A percentile compares a stretch with the other conserved stretches of the same genome.
These are phyloP conservation scores for Agrocybe praecox DNA, from an alignment of 768 basidiomycete species.

Conservation along the genomic window DNA sequence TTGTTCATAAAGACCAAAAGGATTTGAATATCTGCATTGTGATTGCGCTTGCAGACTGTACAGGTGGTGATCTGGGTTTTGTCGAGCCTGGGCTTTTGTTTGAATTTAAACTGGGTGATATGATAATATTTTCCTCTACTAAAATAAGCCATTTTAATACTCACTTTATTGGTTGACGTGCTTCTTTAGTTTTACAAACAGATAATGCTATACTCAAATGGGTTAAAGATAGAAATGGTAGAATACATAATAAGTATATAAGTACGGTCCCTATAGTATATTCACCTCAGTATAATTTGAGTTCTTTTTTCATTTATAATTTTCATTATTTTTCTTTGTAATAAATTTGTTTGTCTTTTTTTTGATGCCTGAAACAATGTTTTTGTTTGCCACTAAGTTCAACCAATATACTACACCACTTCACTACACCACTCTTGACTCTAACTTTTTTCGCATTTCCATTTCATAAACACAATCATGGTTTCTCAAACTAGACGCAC, in stretches of 20 bases:
- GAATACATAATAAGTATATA: background rate
- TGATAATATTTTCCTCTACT: background rate
- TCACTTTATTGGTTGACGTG: background rate
- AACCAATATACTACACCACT: too few relatives aligned
- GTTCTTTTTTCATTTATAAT: too few relatives aligned
- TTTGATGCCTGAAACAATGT: too few relatives aligned
- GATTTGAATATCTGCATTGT: background rate
- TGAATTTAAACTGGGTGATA: background rate
- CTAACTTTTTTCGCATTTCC: too few relatives aligned
- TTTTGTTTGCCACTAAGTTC: too few relatives aligned
- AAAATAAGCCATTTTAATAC: constrained; percentile 1
- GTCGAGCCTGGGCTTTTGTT: background rate
- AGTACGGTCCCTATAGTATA: too few relatives aligned
- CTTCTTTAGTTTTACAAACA: constrained; percentile 6
- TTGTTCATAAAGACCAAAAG: background rate
- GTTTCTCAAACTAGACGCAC: too few relatives aligned
- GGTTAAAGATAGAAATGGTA: background rate
- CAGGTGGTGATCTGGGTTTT: constrained; percentile 1
- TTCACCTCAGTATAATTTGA: too few relatives aligned
- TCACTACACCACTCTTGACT: too few relatives aligned
- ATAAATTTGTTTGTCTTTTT: too few relatives aligned
- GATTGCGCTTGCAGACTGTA: background rate
- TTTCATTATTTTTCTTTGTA: too few relatives aligned
- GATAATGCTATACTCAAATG: background rate
- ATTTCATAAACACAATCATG: too few relatives aligned